Percentiles rank a stretch among this genome's conserved stretches.
Conservation (phyloP, 345 rosid species). For the Acer yangbiense region DNA sequence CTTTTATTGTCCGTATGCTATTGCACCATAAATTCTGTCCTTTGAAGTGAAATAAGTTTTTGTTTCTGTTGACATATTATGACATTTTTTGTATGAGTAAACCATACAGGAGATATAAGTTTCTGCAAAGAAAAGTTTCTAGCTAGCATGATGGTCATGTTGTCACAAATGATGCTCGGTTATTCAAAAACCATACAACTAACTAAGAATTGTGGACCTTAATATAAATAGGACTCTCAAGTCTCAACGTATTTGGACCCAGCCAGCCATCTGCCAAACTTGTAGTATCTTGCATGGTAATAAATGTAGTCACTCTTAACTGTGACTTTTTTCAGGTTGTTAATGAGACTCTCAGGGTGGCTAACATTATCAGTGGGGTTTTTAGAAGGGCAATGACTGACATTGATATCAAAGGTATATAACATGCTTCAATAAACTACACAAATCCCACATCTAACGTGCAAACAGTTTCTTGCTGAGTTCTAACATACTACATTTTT, state of each 20-base stretch:
- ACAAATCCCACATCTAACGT: background rate
- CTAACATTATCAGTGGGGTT: too few relatives aligned
- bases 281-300: too few relatives aligned
- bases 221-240: background rate
- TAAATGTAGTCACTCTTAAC: too few relatives aligned
- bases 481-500: background rate
- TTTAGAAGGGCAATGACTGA: too few relatives aligned
- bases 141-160: background rate
- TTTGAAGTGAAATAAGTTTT: too few relatives aligned
- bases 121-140: background rate
- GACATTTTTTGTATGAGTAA: background rate
- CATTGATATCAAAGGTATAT: constrained; percentile 75
- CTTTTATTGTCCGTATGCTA: too few relatives aligned
- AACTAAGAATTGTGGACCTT: background rate
- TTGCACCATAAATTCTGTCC: too few relatives aligned
- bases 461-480: background rate
- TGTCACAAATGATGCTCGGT: background rate
- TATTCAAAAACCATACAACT: background rate
- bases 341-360: too few relatives aligned
- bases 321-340: too few relatives aligned
- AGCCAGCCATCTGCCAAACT: too few relatives aligned
- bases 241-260: background rate
- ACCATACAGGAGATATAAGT: background rate
- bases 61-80: too few relatives aligned
- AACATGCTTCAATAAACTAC: background rate